phyloP scores from a whole-genome alignment of 768 basidiomycete species.

The Auricularia sp. region DNA sequence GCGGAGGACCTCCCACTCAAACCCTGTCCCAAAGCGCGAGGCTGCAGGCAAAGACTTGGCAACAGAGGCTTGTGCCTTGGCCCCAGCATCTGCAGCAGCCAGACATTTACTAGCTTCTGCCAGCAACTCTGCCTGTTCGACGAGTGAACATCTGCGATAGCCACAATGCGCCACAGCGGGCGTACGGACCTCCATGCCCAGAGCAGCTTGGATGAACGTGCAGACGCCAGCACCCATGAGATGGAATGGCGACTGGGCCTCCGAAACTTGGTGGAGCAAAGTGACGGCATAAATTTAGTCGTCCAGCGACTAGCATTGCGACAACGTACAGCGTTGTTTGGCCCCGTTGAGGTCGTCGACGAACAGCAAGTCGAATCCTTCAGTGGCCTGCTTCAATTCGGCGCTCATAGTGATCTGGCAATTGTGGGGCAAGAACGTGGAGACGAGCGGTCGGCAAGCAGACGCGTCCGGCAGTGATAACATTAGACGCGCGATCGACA shows the following conservation, averaged over 20 bases:
- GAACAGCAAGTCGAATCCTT: constrained; percentile 64
- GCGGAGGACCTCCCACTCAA: constrained; percentile 70
- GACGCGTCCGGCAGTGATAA: too few relatives aligned
- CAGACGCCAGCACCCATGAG: constrained; percentile 62
- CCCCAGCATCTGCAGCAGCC: constrained; percentile 47
- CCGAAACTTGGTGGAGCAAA: background rate
- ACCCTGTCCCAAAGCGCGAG: constrained; percentile 45
- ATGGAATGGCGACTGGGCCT: constrained; percentile 53
- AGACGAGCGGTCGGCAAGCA: too few relatives aligned
- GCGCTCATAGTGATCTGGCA: background rate
- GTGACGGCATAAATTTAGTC: constrained; percentile 17
- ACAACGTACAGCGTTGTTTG: constrained; percentile 17
- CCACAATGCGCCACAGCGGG: background rate
- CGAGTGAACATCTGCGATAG: background rate
- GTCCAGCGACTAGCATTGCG: constrained; percentile 26
- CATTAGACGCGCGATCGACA: too few relatives aligned
- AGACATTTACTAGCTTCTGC: constrained; percentile 51
- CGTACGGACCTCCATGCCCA: constrained; percentile 64
- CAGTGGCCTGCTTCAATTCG: constrained; percentile 19
- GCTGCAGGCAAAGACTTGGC: constrained; percentile 22
- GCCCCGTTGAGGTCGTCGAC: constrained; percentile 54
- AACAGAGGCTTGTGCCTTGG: constrained; percentile 40
- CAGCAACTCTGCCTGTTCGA: constrained; percentile 45
- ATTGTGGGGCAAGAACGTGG: too few relatives aligned
- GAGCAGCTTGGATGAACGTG: constrained; percentile 64